phyloP scores from a whole-genome alignment of 75 land plant genomes.

The Gnetum montanum region DNA sequence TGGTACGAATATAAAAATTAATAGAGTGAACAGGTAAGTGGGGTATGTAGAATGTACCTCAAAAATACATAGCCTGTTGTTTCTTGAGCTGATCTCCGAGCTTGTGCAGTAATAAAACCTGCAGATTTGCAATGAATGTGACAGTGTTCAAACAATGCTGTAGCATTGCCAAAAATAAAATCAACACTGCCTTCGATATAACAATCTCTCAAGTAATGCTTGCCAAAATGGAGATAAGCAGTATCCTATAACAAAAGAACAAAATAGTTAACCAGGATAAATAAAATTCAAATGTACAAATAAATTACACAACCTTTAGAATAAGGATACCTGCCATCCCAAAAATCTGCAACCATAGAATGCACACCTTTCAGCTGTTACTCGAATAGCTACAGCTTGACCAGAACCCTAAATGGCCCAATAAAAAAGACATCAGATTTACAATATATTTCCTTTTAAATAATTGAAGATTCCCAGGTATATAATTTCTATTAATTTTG shows the following conservation, averaged over 20 bases:
- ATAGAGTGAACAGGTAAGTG: no score
- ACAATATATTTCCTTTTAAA: not conserved
- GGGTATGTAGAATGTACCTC: slow-evolving; percentile 46
- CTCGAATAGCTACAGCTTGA: slow-evolving; percentile 93
- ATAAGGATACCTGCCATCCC: slow-evolving; percentile 58
- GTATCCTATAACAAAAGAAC: slow-evolving; percentile 56
- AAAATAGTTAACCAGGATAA: not conserved
- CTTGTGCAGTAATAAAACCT: slow-evolving; percentile 90
- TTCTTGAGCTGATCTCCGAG: slow-evolving; percentile 66
- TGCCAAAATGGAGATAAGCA: slow-evolving; percentile 80
- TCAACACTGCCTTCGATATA: slow-evolving; percentile 97
- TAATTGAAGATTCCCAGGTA: no score
- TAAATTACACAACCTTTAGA: not conserved
- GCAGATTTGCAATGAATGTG: slow-evolving; percentile 89
- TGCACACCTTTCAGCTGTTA: slow-evolving; percentile 89
- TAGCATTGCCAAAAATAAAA: slow-evolving; percentile 95
- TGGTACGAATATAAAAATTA: no score
- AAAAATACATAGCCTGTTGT: slow-evolving; percentile 89
- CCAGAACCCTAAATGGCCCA: slow-evolving; percentile 86
- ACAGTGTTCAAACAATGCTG: slow-evolving; percentile 88
- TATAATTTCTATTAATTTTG: no score
- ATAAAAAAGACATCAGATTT: slow-evolving; percentile 1
- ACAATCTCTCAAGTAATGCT: slow-evolving; percentile 83
- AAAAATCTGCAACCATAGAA: slow-evolving; percentile 89
- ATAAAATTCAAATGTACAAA: not conserved